These are phyloP conservation scores for Pleurozium schreberi DNA, from an alignment of 225 moss, liverwort and hornwort genomes.

Conservation along the genomic window DNA sequence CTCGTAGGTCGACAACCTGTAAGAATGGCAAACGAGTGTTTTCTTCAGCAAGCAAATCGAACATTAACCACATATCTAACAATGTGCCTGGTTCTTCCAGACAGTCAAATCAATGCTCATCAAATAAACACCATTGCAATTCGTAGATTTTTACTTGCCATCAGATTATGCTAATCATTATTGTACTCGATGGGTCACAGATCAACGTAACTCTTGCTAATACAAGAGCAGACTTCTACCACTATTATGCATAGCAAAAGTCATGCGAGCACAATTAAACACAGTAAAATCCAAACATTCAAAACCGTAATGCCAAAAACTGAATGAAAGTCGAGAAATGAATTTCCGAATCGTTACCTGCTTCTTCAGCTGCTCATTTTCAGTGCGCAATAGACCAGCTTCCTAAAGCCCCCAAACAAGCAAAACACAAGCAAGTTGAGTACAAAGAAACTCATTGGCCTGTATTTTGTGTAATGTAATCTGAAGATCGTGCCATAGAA, in stretches of 20 bases:
- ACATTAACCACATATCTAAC: not conserved
- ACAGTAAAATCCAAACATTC: not conserved
- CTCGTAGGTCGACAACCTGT: constrained; percentile 44
- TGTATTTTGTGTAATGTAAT: not conserved
- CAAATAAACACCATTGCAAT: not conserved
- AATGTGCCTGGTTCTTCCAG: not conserved
- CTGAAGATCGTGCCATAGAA: not conserved
- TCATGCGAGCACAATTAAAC: not conserved
- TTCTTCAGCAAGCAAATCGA: not conserved
- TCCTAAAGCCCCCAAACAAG: constrained; percentile 24
- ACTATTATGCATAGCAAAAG: not conserved
- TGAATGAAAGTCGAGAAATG: not conserved
- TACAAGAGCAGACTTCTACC: not conserved
- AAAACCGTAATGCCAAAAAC: not conserved
- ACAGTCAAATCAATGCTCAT: not conserved
- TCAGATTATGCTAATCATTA: not conserved
- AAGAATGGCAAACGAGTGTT: not conserved
- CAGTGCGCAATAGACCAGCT: constrained; percentile 35
- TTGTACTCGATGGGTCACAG: not conserved
- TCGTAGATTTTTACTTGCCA: not conserved
- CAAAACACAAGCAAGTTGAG: not conserved
- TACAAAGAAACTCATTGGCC: not conserved
- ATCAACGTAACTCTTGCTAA: not conserved
- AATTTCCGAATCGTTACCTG: constrained; percentile 20
- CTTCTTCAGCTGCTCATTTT: constrained; percentile 48